Evolutionary conservation across 108 stramenopile genomes (phyloP).

Genomic region (Cylindrotheca fusiformis): DNA sequence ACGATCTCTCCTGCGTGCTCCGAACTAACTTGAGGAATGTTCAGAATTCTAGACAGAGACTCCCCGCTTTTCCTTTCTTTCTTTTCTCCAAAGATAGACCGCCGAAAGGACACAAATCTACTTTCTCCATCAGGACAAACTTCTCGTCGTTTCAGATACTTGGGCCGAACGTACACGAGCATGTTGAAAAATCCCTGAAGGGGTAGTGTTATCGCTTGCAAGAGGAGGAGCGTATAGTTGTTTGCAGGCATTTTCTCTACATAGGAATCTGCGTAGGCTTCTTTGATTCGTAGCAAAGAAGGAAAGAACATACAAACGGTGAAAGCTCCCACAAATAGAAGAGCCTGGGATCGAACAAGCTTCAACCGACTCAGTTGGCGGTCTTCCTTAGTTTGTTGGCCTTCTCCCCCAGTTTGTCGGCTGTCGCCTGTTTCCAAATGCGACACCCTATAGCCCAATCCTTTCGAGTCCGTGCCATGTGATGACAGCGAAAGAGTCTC

Average conservation of each 20-base stretch:
- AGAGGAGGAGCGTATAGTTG: conserved; percentile 23
- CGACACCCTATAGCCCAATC: neutral
- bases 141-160: neutral
- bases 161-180: conserved; percentile 1
- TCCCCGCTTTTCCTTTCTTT: no score
- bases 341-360: conserved; percentile 3
- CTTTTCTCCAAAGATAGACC: neutral
- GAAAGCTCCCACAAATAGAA: conserved; percentile 1
- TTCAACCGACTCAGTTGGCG: neutral
- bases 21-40: neutral
- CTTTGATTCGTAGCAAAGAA: neutral
- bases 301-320: neutral
- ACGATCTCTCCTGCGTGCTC: neutral
- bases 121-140: neutral
- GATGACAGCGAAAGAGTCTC: neutral
- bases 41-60: no score
- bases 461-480: neutral
- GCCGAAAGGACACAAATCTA: neutral
- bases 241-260: conserved; percentile 7
- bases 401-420: neutral
- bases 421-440: neutral
- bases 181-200: conserved; percentile 2
- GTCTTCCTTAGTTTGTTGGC: no score
- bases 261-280: neutral
- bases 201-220: conserved; percentile 35